A percentile compares a stretch with the other conserved stretches of the same genome.
Conservation (phyloP, 2,329 filamentous ascomycete species). For the Helminthosporium solani region DNA sequence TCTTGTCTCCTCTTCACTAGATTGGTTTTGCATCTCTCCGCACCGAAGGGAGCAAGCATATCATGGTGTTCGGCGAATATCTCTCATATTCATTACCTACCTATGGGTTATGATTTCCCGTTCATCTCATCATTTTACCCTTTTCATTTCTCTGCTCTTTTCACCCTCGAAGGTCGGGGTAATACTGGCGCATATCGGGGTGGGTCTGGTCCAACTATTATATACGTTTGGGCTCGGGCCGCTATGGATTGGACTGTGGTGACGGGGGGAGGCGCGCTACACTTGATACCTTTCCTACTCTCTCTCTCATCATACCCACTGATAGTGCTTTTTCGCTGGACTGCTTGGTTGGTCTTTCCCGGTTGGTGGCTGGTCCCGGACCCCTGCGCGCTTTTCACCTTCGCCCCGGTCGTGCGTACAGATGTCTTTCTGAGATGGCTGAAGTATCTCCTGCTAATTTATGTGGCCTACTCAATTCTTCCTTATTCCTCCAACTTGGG, state of each 20-base stretch:
- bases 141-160: constrained; percentile 7
- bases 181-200: constrained; percentile 36
- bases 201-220: constrained; percentile 32
- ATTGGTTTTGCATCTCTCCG: constrained; percentile 32
- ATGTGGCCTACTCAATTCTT: no score
- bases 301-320: constrained; percentile 39
- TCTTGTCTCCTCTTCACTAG: constrained; percentile 28
- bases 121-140: constrained; percentile 6
- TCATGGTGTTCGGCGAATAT: constrained; percentile 30
- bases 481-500: background rate
- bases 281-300: constrained; percentile 38
- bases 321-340: constrained; percentile 32
- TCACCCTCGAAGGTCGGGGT: constrained; percentile 27
- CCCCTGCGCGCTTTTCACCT: constrained; percentile 33
- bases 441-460: no score
- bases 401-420: constrained; percentile 23
- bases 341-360: constrained; percentile 9
- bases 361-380: constrained; percentile 44
- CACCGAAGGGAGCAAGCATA: constrained; percentile 29
- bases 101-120: constrained; percentile 16
- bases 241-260: constrained; percentile 19
- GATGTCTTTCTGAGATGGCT: constrained; percentile 2
- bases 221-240: constrained; percentile 40
- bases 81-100: constrained; percentile 19
- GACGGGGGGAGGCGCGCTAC: constrained; percentile 28